Evolutionary conservation across 305 asterid genomes (phyloP).

Genomic region (Solanum hybrid): DNA sequence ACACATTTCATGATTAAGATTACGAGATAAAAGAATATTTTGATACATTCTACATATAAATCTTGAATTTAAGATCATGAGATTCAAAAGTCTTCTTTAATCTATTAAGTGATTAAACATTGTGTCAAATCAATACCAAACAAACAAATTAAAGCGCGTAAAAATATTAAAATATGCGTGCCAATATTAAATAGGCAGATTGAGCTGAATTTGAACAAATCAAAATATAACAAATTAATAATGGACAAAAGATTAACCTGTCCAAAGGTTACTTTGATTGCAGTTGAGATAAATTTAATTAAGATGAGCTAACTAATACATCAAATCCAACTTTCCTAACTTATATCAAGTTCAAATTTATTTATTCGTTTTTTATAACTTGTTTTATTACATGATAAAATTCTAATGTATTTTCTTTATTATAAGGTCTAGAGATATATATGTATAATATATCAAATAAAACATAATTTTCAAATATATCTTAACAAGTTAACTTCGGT

Average conservation of each 20-base stretch:
- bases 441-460: neutral
- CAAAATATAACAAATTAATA: neutral
- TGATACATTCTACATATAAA: neutral
- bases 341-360: neutral
- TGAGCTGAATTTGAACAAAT: neutral
- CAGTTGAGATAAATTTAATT: neutral
- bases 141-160: too few species aligned
- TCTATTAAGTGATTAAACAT: too few species aligned
- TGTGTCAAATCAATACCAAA: neutral
- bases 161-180: accelerated
- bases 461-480: neutral
- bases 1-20: too few species aligned
- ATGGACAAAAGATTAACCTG: neutral
- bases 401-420: neutral
- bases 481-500: neutral
- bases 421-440: neutral
- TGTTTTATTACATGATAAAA: neutral
- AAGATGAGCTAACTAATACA: neutral
- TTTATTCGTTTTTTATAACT: neutral
- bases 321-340: neutral
- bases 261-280: neutral
- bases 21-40: too few species aligned
- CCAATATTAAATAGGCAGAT: neutral
- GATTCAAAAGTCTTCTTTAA: too few species aligned
- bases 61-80: too few species aligned